phyloP scores from a whole-genome alignment of 2,329 filamentous ascomycete species.

The Thielaviopsis cerberus region DNA sequence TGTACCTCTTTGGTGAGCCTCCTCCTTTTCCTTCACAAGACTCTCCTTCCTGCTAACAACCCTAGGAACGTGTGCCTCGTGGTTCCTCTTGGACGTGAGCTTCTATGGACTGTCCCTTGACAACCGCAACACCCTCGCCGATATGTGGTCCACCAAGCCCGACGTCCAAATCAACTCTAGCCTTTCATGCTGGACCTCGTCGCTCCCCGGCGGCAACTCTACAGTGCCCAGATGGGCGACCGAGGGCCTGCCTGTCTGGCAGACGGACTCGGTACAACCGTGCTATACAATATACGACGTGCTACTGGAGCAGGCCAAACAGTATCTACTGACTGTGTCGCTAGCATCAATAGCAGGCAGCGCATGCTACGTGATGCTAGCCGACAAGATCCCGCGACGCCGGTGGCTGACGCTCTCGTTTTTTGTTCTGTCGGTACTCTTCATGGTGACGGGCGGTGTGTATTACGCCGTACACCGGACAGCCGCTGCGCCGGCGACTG shows the following conservation, averaged over 20 bases:
- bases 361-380: slow-evolving; percentile 28
- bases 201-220: slow-evolving; percentile 24
- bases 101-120: slow-evolving; percentile 38
- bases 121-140: slow-evolving; percentile 24
- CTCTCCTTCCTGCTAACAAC: neutral
- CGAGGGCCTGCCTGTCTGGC: slow-evolving; percentile 27
- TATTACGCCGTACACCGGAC: slow-evolving; percentile 29
- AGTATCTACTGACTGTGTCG: slow-evolving; percentile 33
- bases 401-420: slow-evolving; percentile 33
- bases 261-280: slow-evolving; percentile 28
- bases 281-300: slow-evolving; percentile 35
- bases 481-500: slow-evolving; percentile 25
- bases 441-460: slow-evolving; percentile 30
- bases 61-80: slow-evolving; percentile 26
- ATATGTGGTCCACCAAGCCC: slow-evolving; percentile 24
- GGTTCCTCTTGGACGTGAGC: slow-evolving; percentile 37
- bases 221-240: slow-evolving; percentile 24
- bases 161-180: slow-evolving; percentile 19
- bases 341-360: slow-evolving; percentile 32
- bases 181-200: slow-evolving; percentile 30
- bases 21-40: slow-evolving; percentile 8
- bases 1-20: slow-evolving; percentile 22
- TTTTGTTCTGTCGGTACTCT: slow-evolving; percentile 26
- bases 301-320: slow-evolving; percentile 32
- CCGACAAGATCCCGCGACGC: slow-evolving; percentile 29